Percentiles rank a stretch among this genome's conserved stretches.
Evolutionary conservation across 2,329 filamentous ascomycete species (phyloP).

Genomic region (Calonectria crousiana): DNA sequence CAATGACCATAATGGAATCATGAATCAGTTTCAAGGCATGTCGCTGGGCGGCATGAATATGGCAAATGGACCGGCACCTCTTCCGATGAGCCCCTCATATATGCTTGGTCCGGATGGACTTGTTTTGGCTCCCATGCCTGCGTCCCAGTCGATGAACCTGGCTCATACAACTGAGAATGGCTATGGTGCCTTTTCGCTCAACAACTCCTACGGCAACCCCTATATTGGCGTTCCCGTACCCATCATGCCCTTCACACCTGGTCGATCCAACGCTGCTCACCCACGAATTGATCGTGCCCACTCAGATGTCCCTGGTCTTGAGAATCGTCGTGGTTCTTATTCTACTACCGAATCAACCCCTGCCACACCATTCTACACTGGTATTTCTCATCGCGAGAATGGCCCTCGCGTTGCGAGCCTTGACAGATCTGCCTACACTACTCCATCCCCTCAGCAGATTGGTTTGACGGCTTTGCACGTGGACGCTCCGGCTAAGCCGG

Average conservation of each 20-base stretch:
- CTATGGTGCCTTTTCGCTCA: conserved; percentile 49
- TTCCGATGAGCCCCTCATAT: conserved; percentile 52
- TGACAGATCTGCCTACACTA: conserved; percentile 75
- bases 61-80: conserved; percentile 45
- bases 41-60: conserved; percentile 52
- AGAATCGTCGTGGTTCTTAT: conserved; percentile 76
- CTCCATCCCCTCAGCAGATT: conserved; percentile 74
- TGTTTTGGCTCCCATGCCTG: conserved; percentile 52
- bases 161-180: conserved; percentile 49
- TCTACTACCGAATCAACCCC: conserved; percentile 76
- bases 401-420: conserved; percentile 69
- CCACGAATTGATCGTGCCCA: conserved; percentile 62
- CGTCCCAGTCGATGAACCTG: conserved; percentile 51
- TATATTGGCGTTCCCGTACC: conserved; percentile 53
- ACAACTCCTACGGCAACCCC: conserved; percentile 51
- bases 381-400: conserved; percentile 69
- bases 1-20: conserved; percentile 47
- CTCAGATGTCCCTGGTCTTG: conserved; percentile 70
- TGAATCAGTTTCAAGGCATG: conserved; percentile 54
- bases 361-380: conserved; percentile 74
- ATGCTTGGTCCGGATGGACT: conserved; percentile 55
- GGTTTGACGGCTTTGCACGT: conserved; percentile 55
- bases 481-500: conserved; percentile 57
- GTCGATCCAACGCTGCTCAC: conserved; percentile 58
- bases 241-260: conserved; percentile 65